Conservation (phyloP, 257 asterid species). For the Solanum boliviense region DNA sequence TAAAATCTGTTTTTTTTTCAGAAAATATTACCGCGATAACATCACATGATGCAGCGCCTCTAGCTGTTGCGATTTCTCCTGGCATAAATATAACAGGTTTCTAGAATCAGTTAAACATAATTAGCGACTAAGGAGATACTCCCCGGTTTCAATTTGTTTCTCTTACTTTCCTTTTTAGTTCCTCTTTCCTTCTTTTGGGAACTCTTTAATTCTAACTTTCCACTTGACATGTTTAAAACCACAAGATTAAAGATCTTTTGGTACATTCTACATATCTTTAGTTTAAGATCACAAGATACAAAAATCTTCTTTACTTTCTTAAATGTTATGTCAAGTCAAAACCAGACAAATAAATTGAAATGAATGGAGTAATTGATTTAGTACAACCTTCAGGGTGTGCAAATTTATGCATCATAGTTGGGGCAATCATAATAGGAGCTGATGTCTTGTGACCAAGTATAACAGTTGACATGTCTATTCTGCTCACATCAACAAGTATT, state of each 20-base stretch:
- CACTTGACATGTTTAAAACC: neutral
- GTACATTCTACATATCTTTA: neutral
- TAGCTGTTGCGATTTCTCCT: constrained; percentile 64
- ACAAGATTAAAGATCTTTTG: neutral
- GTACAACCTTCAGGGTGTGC: constrained; percentile 48
- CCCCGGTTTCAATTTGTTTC: neutral
- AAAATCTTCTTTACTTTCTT: neutral
- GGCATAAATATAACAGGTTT: neutral
- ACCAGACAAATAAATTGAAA: neutral
- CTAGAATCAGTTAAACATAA: neutral
- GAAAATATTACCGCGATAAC: constrained; percentile 33
- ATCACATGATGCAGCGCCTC: constrained; percentile 41
- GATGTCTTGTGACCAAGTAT: constrained; percentile 37
- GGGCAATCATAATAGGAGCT: constrained; percentile 47
- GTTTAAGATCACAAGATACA: neutral
- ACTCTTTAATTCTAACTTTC: neutral
- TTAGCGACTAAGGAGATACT: neutral
- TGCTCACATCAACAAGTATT: constrained; percentile 47
- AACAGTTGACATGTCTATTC: constrained; percentile 33
- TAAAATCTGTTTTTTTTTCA: neutral
- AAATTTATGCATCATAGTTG: constrained; percentile 29
- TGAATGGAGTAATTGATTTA: neutral
- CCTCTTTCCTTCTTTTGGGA: neutral
- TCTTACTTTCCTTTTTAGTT: neutral
- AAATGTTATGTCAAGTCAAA: neutral